phyloP scores from a whole-genome alignment of 176 grass and related monocot genomes.

The Triticum timopheevii region DNA sequence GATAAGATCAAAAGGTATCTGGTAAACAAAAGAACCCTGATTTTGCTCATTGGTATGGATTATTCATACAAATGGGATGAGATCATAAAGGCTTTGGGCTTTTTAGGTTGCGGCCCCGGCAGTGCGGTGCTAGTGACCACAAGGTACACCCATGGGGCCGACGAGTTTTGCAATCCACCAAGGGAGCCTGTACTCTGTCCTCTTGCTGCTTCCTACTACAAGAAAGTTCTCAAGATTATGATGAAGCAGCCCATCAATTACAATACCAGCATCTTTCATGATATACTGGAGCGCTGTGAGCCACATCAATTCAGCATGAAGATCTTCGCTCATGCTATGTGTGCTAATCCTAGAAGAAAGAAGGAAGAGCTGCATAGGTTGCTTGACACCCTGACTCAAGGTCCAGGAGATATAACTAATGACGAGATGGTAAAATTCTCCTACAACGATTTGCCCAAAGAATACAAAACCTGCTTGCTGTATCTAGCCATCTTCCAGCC shows the following conservation, averaged over 20 bases:
- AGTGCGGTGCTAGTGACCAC: neutral
- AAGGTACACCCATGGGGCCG: neutral
- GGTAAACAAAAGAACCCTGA: neutral
- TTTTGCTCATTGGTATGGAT: neutral
- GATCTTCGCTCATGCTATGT: neutral
- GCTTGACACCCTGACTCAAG: too few relatives aligned
- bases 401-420: too few relatives aligned
- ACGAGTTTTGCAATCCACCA: neutral
- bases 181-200: too few relatives aligned
- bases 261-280: neutral
- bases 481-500: too few relatives aligned
- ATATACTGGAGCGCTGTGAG: neutral
- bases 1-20: neutral
- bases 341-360: neutral
- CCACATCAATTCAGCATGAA: neutral
- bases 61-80: too few relatives aligned
- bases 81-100: neutral
- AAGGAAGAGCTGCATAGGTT: too few relatives aligned
- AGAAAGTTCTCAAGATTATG: too few relatives aligned
- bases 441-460: too few relatives aligned
- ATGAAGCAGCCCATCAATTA: neutral
- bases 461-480: too few relatives aligned
- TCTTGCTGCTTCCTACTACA: too few relatives aligned
- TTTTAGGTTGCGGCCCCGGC: neutral
- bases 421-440: too few relatives aligned